A percentile compares a stretch with the other conserved stretches of the same genome.
Evolutionary conservation across 768 basidiomycete genomes (phyloP).

Genomic region (Russula virescens): DNA sequence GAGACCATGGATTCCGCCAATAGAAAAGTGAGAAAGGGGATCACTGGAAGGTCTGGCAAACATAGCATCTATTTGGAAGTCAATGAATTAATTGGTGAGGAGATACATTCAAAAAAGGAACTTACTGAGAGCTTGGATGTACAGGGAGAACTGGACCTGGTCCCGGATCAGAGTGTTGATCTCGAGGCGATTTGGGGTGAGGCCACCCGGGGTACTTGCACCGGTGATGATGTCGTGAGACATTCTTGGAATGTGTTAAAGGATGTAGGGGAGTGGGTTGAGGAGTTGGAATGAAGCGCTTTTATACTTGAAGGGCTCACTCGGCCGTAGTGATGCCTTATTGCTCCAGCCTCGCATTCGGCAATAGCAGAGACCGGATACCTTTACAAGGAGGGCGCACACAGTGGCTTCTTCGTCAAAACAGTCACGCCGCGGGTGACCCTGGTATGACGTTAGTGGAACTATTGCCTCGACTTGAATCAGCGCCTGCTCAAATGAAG

Average conservation of each 20-base stretch:
- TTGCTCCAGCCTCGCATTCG: background rate
- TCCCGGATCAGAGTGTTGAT: slow-evolving; percentile 31
- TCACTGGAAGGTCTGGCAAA: slow-evolving; percentile 29
- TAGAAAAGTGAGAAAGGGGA: slow-evolving; percentile 38
- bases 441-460: background rate
- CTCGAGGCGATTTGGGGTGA: slow-evolving; percentile 11
- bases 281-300: background rate
- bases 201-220: background rate
- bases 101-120: background rate
- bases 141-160: slow-evolving; percentile 44
- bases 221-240: slow-evolving; percentile 9
- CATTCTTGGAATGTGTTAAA: background rate
- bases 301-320: background rate
- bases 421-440: background rate
- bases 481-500: background rate
- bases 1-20: slow-evolving; percentile 49
- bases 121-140: slow-evolving; percentile 45
- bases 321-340: background rate
- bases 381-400: background rate
- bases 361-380: background rate
- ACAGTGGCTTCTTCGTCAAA: too few species aligned
- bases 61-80: slow-evolving; percentile 29
- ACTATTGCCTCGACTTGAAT: background rate
- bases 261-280: background rate
- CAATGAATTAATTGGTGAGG: background rate